phyloP scores from a whole-genome alignment of 148 eudicot species.

The Persicaria tinctoria region DNA sequence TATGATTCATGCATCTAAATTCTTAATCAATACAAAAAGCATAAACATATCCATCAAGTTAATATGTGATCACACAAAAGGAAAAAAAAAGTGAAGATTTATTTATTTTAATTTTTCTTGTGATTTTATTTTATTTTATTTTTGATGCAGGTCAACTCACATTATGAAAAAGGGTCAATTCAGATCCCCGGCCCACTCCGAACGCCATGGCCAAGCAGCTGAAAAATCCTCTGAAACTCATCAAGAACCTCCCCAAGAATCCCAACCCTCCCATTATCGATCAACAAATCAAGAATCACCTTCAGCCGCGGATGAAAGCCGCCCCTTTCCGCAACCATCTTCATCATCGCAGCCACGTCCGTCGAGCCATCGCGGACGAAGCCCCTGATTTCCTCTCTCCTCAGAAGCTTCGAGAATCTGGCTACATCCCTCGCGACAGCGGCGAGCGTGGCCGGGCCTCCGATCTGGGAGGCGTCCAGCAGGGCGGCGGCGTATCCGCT shows the following conservation, averaged over 20 bases:
- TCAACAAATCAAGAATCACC: conserved; percentile 39
- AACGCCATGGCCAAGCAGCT: background rate
- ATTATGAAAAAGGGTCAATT: no score
- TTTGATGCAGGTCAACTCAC: no score
- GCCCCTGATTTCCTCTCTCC: conserved; percentile 23
- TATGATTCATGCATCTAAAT: no score
- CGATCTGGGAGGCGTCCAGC: conserved; percentile 33
- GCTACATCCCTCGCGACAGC: conserved; percentile 36
- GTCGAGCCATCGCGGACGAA: conserved; percentile 25
- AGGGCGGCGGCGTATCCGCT: conserved; percentile 80
- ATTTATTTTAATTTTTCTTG: no score
- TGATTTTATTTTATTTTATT: no score
- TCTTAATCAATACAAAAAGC: no score
- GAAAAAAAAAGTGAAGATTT: no score
- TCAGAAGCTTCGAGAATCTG: conserved; percentile 33
- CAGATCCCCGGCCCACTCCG: background rate
- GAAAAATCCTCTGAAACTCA: conserved; percentile 42
- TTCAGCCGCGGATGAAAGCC: conserved; percentile 38
- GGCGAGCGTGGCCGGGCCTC: conserved; percentile 20
- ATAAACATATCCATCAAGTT: no score
- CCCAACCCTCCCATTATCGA: conserved; percentile 32
- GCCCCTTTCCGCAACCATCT: conserved; percentile 34
- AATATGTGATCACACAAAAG: no score
- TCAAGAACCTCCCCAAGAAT: conserved; percentile 36
- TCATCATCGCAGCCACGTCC: conserved; percentile 37